phyloP scores from a whole-genome alignment of 306 rosid species.

The Sicyos edulis region DNA sequence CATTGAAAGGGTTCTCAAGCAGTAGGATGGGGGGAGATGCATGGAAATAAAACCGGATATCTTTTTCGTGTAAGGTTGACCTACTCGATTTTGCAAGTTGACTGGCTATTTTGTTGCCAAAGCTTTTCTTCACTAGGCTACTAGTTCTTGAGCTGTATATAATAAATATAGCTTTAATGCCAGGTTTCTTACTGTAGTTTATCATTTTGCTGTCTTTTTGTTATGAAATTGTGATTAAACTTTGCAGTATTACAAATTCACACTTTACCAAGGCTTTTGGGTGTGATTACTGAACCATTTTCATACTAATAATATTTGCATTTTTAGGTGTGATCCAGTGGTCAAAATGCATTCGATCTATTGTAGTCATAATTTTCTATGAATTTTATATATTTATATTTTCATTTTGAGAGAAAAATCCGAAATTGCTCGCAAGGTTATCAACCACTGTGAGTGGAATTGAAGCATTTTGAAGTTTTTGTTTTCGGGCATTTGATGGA shows the following conservation, averaged over 20 bases:
- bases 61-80: constrained; percentile 7
- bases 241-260: not conserved
- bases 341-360: too few species aligned
- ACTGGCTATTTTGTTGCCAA: not conserved
- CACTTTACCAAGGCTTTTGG: not conserved
- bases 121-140: constrained; percentile 11
- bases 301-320: not conserved
- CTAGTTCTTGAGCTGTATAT: constrained; percentile 17
- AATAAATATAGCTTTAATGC: constrained; percentile 8
- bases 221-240: not conserved
- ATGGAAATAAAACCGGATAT: not conserved
- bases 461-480: too few species aligned
- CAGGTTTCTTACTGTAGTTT: not conserved
- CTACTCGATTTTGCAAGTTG: constrained; percentile 8
- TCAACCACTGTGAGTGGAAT: too few species aligned
- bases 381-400: too few species aligned
- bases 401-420: too few species aligned
- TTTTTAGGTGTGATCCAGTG: too few species aligned
- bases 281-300: not conserved
- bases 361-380: too few species aligned
- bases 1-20: constrained; percentile 63
- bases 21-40: constrained; percentile 29
- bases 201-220: not conserved
- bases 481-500: too few species aligned
- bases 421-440: too few species aligned